Evolutionary conservation across 805 yeast species (phyloP), one percentile per base, ranked within the genome.

Genomic region (Allodekkera sacchari): DNA sequence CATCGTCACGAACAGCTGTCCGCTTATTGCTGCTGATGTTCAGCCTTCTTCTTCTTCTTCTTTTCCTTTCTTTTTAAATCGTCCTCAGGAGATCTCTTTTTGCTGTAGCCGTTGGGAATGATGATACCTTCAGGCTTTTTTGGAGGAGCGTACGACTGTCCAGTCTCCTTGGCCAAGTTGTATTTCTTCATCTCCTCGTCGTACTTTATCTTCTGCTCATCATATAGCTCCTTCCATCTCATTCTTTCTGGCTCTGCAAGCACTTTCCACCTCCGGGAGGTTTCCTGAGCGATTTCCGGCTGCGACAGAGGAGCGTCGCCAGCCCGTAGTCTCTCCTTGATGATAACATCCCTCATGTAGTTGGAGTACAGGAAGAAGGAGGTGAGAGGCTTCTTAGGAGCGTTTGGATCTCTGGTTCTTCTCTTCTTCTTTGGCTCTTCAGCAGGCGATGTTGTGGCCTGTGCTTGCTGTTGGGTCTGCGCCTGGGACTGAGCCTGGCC

Each of bases 331-430:
- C 94, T 71, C 40, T 82, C 87, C 33, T 71, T 77, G 35, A 78
- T 74, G 40, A 88, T 68, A 23, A 68, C 62, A 39, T 79, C 81
- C 49, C 95, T 77, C 42, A 76, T 71, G 43, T 74, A 76, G 42
- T 81, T 77, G 32, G 84, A 76, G 58, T 76, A 89, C 25, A 77
- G 70, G 56, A 89, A 83, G 63, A 77, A 88, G 27, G 83, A 81
- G 15, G 96, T 87, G 50, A 84, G 65, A 11, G 98, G 97, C 50
- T 87, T 87, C 67, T 83, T 85, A 37, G 98, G 98, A 27, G 95
- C 96, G 49, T 83, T 79, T 32, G 96, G 96, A 58, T 89, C 97
- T 45, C 59, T 65, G 32, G 59, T 66, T 23, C 53, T 62, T 47
- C 64, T 67, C 47, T 61, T 64, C 47, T 71, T 74, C 59, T 73